Evolutionary conservation across 208 protist genomes (phyloP), one percentile per base, ranked within the genome.

Genomic region (Leishmania gerbilli): DNA sequence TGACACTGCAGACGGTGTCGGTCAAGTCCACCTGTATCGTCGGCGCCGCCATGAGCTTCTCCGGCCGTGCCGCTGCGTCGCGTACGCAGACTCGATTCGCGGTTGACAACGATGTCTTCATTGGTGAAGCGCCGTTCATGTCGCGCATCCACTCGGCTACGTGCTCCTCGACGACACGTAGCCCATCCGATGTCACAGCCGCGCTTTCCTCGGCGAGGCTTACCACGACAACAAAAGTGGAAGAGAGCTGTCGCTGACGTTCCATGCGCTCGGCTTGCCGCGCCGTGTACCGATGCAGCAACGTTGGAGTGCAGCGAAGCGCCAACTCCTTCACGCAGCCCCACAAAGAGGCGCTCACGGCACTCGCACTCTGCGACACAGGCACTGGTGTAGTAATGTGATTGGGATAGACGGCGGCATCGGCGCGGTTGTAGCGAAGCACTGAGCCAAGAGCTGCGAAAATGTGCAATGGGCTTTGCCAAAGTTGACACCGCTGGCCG

Each of bases 401-500:
- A 34, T 62, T 62, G n/a, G 77, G 84, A 67, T 85, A 88, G 31
- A 87, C 86, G 47, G 87, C 87, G 69, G 82, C 77, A n/a, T 88
- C 90, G 0, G 74, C 47, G 60, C 90, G 84, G 79, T 84, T 84
- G 82, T 88, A 91, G 1, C 90, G 90, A 31, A 90, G 56, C 34
- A 89, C 90, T 17, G 84, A 81, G 19, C 77, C 85, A 69, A 91
- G 79, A 62, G 89, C 71, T 11, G 84, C 79, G 49, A 89, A 91
- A 11, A 93, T 40, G 13, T 85, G 79, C 40, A 86, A 80, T 34
- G 90, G 79, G 53, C 86, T 80, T 42, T 86, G 76, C 90, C 90
- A 93, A 31, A 86, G 42, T 4, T 68, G 37, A 21, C 65, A 31
- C 60, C 24, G 74, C 40, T 56, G 37, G 13, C 69, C 64, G 0